Conservation (phyloP, 805 yeast genomes). For the Zygosaccharomyces gambellarensis region DNA sequence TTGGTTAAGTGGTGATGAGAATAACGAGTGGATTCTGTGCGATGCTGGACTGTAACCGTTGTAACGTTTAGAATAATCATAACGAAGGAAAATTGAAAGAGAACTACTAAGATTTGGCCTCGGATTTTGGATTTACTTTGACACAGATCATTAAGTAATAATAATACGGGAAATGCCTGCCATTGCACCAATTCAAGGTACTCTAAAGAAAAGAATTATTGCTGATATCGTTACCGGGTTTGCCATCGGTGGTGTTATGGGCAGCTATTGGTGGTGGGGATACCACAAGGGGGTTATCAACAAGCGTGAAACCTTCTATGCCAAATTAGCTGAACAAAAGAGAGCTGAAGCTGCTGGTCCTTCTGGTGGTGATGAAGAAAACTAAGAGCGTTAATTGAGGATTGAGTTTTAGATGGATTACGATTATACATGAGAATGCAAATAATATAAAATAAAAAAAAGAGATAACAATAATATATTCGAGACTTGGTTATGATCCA, state of each 20-base stretch:
- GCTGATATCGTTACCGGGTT: slow-evolving; percentile 73
- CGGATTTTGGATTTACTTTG: too few species aligned
- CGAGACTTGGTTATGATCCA: slow-evolving; percentile 1
- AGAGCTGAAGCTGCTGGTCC: slow-evolving; percentile 29
- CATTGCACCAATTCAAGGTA: slow-evolving; percentile 81
- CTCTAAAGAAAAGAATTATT: slow-evolving; percentile 72
- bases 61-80: neutral
- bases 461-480: slow-evolving; percentile 4
- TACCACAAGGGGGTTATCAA: slow-evolving; percentile 70
- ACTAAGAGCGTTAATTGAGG: neutral
- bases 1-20: slow-evolving; percentile 5
- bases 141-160: neutral
- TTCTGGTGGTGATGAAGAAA: neutral
- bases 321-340: slow-evolving; percentile 70
- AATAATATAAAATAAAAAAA: neutral
- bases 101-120: neutral
- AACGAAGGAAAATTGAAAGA: neutral
- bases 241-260: slow-evolving; percentile 56
- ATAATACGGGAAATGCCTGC: slow-evolving; percentile 34
- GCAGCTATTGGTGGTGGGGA: slow-evolving; percentile 79
- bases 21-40: neutral
- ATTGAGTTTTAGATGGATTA: neutral
- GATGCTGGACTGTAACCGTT: neutral
- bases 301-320: slow-evolving; percentile 81
- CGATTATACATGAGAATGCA: neutral